A percentile compares a stretch with the other conserved stretches of the same genome.
Conservation (phyloP, 768 basidiomycete genomes). For the Ephemerocybe angulata region DNA sequence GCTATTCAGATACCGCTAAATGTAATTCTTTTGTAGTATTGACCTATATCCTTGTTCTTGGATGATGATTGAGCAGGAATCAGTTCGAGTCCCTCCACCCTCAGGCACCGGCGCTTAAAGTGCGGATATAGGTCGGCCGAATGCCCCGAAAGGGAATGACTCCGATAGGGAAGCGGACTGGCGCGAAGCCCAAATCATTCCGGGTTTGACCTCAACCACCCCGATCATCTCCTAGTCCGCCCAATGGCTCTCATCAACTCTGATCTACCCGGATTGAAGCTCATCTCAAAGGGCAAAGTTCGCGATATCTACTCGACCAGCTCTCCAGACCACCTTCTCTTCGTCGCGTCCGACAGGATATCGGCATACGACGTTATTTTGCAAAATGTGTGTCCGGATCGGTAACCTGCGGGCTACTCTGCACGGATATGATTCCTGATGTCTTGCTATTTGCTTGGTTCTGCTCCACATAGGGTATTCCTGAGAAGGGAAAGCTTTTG, state of each 20-base stretch:
- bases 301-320: conserved; percentile 87
- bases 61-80: too few species aligned
- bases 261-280: conserved; percentile 55
- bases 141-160: too few species aligned
- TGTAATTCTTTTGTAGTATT: too few species aligned
- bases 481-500: conserved; percentile 86
- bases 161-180: too few species aligned
- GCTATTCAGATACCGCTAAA: too few species aligned
- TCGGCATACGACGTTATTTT: conserved; percentile 96
- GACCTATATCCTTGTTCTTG: too few species aligned
- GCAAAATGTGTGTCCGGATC: conserved; percentile 65
- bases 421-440: not conserved
- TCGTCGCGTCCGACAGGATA: conserved; percentile 93
- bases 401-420: not conserved
- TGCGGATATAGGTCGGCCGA: too few species aligned
- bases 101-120: too few species aligned
- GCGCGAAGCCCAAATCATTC: not conserved
- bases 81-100: too few species aligned
- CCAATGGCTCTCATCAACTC: conserved; percentile 55
- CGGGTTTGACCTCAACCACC: not conserved
- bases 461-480: conserved; percentile 91
- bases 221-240: too few species aligned
- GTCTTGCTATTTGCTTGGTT: too few species aligned
- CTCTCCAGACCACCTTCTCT: conserved; percentile 71
- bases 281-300: conserved; percentile 91